Base-by-base conservation (phyloP, 2,329 filamentous ascomycete genomes). In the Phoma sp. region DNA sequence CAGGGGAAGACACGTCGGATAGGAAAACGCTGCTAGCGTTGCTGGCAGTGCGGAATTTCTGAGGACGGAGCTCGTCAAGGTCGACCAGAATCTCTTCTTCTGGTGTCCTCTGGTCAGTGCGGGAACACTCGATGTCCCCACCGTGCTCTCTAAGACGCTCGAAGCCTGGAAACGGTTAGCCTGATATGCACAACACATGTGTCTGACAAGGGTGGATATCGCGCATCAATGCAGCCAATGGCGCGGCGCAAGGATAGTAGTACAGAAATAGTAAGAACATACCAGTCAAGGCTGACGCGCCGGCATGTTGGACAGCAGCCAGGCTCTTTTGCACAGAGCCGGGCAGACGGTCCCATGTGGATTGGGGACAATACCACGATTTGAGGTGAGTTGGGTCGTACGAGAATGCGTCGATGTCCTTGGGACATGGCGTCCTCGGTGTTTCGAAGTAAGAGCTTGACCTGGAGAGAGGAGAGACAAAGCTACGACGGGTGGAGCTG, bases 281-380 rank as follows among this genome's bases (percentile, higher is more conserved):
- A 55, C 76, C 69, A 42, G 78, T 80, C 58, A 72, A 67, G 30
- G 80, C 73, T 33, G 78, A 78, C 14, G 79, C 79, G 37, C 76
- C 78, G 45, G 77, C 72, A 42, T 75, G 73, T 58, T 76, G 73
- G 63, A 80, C 72, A 29, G 72, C 66, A 4, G 70, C 64, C 27
- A 78, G 54, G 30, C 60, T 62, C 10, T 65, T 58, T 44, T 69
- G 62, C 11, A 80, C 63, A 13, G 68, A 56, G 1, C 54, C 33
- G 4, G 78, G 75, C 9, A 81, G 69, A 27, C 60, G 64, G 25
- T 67, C 56, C 66, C 72, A 70, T 24, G 79, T 64, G 10, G 70
- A 62, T 24, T 73, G 58, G 0, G 77, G 70, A 43, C 78, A 66
- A 41, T 67, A 64, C 75, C 76, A 80, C 8, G 64, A 55, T 6